phyloP scores from a whole-genome alignment of 805 yeast genomes.

The Lipomyces lipofer region DNA sequence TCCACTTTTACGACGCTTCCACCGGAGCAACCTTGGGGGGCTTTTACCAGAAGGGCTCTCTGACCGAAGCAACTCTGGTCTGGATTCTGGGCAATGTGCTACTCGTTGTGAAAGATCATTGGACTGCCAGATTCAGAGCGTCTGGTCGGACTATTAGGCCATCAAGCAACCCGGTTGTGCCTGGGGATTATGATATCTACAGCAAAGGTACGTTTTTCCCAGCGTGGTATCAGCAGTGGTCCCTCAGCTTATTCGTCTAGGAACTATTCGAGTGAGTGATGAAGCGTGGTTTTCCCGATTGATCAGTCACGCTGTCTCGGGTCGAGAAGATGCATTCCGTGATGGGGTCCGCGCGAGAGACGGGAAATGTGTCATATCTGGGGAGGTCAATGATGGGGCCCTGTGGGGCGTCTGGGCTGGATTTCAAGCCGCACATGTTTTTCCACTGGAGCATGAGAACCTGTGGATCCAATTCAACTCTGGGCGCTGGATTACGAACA shows the following conservation, averaged over 20 bases:
- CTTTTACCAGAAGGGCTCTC: slow-evolving; percentile 1
- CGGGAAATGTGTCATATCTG: slow-evolving; percentile 1
- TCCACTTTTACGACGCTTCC: slow-evolving; percentile 3
- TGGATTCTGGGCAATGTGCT: background rate
- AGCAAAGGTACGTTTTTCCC: background rate
- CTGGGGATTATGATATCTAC: slow-evolving; percentile 3
- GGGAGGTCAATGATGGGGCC: background rate
- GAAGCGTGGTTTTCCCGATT: slow-evolving; percentile 1
- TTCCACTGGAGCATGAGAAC: background rate
- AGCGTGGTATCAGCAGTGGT: background rate
- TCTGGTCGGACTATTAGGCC: slow-evolving; percentile 1
- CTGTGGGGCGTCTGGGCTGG: slow-evolving; percentile 2
- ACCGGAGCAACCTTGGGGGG: slow-evolving; percentile 3
- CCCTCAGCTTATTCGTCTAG: background rate
- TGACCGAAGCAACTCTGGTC: background rate
- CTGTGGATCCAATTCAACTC: slow-evolving; percentile 1
- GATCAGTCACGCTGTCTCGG: slow-evolving; percentile 1
- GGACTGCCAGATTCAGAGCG: background rate
- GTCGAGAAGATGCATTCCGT: slow-evolving; percentile 1
- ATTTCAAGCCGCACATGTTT: background rate
- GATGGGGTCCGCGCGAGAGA: slow-evolving; percentile 1
- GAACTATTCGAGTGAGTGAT: background rate
- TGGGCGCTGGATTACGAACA: slow-evolving; percentile 2
- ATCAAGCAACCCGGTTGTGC: background rate
- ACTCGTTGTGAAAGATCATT: background rate